These are phyloP conservation scores for Rhodocollybia butyracea DNA, from an alignment of 768 basidiomycete genomes.

Conservation along the genomic window DNA sequence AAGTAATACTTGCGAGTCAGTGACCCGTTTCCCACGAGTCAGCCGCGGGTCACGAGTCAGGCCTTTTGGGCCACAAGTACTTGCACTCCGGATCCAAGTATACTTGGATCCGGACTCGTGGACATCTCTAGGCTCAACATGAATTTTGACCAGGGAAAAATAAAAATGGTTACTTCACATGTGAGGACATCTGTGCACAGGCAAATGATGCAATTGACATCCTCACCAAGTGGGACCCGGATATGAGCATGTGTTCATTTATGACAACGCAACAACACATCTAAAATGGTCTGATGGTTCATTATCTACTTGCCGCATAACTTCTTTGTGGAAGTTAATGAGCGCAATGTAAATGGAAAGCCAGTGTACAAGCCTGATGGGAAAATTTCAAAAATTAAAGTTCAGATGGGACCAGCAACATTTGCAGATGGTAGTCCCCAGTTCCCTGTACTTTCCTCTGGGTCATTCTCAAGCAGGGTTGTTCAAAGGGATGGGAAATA, in stretches of 20 bases:
- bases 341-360: slow-evolving; percentile 13
- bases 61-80: no score
- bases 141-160: not conserved
- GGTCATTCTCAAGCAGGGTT: slow-evolving; percentile 16
- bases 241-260: not conserved
- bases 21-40: no score
- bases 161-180: not conserved
- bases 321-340: slow-evolving; percentile 14
- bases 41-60: no score
- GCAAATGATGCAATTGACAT: no score
- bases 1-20: no score
- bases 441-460: no score
- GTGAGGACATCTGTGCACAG: slow-evolving; percentile 5
- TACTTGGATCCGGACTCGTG: no score
- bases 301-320: slow-evolving; percentile 1
- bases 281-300: not conserved
- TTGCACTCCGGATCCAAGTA: no score
- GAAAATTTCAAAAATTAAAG: slow-evolving; percentile 15
- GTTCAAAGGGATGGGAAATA: slow-evolving; percentile 27
- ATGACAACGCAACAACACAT: not conserved
- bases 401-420: slow-evolving; percentile 7
- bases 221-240: slow-evolving; percentile 11
- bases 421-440: slow-evolving; percentile 2
- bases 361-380: slow-evolving; percentile 13
- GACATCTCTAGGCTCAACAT: not conserved